Conservation (phyloP, 768 basidiomycete species). For the Russula compacta region DNA sequence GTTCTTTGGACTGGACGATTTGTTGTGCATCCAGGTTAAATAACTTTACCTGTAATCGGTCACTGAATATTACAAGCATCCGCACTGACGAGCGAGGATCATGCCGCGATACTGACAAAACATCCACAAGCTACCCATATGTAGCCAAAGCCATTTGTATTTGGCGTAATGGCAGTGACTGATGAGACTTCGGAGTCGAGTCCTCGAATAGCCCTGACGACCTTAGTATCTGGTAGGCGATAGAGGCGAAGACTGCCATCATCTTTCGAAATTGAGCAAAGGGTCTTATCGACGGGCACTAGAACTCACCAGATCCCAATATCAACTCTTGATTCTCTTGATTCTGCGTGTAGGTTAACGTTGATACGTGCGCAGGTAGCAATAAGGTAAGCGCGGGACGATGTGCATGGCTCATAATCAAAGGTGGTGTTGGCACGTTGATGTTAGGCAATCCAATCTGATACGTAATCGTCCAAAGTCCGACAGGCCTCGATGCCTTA, state of each 20-base stretch:
- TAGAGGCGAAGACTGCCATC: constrained; percentile 20
- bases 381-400: constrained; percentile 21
- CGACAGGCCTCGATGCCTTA: too few species aligned
- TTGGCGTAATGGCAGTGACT: constrained; percentile 37
- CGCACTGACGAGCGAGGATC: background rate
- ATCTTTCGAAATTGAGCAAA: constrained; percentile 41
- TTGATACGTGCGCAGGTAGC: constrained; percentile 44
- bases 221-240: constrained; percentile 8
- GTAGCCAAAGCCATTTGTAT: constrained; percentile 29
- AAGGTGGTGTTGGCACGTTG: too few species aligned
- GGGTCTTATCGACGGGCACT: background rate
- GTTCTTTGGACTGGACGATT: constrained; percentile 44
- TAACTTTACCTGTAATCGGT: constrained; percentile 27
- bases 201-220: constrained; percentile 17
- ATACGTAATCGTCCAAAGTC: background rate
- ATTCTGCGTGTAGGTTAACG: constrained; percentile 41
- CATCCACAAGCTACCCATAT: constrained; percentile 62
- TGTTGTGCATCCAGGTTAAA: constrained; percentile 40
- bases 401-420: background rate
- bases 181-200: constrained; percentile 52
- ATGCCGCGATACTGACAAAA: constrained; percentile 33
- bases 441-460: background rate
- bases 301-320: constrained; percentile 48
- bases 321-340: constrained; percentile 41
- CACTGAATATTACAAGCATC: background rate